Evolutionary conservation across 352 stramenopile species (phyloP), one percentile per base, ranked within the genome.

Genomic region (Pythium brachiatum): DNA sequence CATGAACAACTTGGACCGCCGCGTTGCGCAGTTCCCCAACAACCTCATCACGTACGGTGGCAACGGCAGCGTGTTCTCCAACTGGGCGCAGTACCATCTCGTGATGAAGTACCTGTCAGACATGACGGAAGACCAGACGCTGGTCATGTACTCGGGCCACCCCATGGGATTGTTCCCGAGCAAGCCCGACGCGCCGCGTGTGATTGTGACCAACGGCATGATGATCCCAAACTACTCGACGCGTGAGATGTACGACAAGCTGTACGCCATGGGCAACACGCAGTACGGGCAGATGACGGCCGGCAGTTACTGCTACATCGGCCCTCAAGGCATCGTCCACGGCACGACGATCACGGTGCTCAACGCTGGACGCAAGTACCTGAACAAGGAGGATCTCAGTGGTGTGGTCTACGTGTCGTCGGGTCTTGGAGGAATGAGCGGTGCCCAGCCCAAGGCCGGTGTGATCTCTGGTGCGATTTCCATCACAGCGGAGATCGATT

Each of bases 281-380:
- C 79, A 92, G 69, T 96, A 95, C 64, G 89, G 89, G 18, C 88
- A 96, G 68, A 96, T 95, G 88, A 96, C 88, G 15, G 88, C 88
- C 2, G 88, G 88, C n/a, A 91, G 78, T 70, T 96, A 94, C 75
- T 96, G 87, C 73, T 96, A 96, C 81, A 96, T 96, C 53, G 88
- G 88, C 11, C 88, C 88, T 5, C 88, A 96, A 62, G 88, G 88
- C 18, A 96, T 96, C 59, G 88, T 96, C 25, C 88, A 96, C 71
- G 88, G 88, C 57, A 96, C 88, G 20, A 95, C 88, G 41, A 96
- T 96, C 68, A 96, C 88, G 0, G 79, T 96, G 21, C 76, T 96
- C 38, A 96, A 96, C 57, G 88, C 88, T 18, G 83, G 75, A n/a
- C 85, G 88, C 58, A 96, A 96, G 73, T 96, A 96, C 66, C 60